These are phyloP conservation scores for Russula olivacea DNA, from an alignment of 768 basidiomycete genomes.

Conservation along the genomic window DNA sequence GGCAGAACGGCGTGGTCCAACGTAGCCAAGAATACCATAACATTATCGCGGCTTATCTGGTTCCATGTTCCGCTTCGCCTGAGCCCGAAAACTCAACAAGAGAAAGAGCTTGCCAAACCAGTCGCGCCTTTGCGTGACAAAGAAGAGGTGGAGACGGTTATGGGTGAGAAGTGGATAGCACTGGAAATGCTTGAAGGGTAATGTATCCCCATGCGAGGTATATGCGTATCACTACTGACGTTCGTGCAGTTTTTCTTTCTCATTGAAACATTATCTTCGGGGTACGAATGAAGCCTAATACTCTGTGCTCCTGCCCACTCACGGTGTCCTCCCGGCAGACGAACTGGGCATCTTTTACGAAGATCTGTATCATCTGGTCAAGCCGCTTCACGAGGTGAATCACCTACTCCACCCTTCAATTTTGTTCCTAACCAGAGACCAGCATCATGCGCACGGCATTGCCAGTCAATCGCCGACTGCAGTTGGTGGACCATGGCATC, in stretches of 20 bases:
- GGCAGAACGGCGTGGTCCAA: slow-evolving; percentile 52
- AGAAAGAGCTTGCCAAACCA: slow-evolving; percentile 34
- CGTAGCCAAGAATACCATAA: slow-evolving; percentile 45
- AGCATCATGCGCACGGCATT: neutral
- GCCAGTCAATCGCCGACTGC: neutral
- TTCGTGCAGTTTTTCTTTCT: slow-evolving; percentile 44
- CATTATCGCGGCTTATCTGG: slow-evolving; percentile 52
- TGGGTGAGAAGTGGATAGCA: slow-evolving; percentile 57
- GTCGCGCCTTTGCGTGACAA: slow-evolving; percentile 32
- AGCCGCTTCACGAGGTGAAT: slow-evolving; percentile 50
- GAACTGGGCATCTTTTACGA: slow-evolving; percentile 58
- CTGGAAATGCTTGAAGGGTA: slow-evolving; percentile 52
- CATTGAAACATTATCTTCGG: slow-evolving; percentile 54
- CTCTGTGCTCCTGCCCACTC: neutral
- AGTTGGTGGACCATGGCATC: neutral
- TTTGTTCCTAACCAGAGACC: neutral
- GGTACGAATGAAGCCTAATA: slow-evolving; percentile 30
- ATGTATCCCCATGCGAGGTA: slow-evolving; percentile 21
- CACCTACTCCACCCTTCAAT: neutral
- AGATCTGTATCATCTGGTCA: slow-evolving; percentile 52
- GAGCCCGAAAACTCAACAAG: slow-evolving; percentile 37
- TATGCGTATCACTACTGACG: neutral
- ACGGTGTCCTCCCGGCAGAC: slow-evolving; percentile 31
- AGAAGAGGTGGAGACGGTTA: slow-evolving; percentile 44
- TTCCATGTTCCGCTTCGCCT: slow-evolving; percentile 52